Base-by-base conservation (phyloP, 2,329 filamentous ascomycete genomes). In the Stachybotrys elegans region DNA sequence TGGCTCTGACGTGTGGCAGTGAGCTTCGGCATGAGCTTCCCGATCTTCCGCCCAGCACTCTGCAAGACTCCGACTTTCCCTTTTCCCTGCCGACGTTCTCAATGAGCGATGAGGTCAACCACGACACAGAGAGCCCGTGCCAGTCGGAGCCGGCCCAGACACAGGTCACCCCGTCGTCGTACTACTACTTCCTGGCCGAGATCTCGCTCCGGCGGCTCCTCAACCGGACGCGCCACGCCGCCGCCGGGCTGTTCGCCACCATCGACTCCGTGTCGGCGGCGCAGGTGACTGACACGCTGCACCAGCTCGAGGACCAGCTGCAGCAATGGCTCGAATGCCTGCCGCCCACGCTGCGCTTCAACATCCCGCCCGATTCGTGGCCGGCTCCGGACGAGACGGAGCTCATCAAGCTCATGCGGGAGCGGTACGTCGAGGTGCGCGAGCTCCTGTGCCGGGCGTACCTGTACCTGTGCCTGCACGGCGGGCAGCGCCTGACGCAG, bases 291-390 rank as follows among this genome's bases (percentile, higher is more conserved):
- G 61, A 75, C 79, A 14, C 83, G 83, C 9, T 83, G 84, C 22
- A 77, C 79, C 14, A 82, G 59, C 72, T 89, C 31, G 84, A 89
- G 60, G 87, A 81, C 56, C 86, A 89, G 61, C 69, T 89, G 40
- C 82, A 81, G 13, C 84, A 88, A 56, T 90, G 85, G 86, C 88
- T 89, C 58, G 84, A 88, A 52, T 83, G 78, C 51, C 71, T 90
- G 40, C 86, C 86, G 7, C 62, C 76, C 31, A 75, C 84, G 5
- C 73, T 89, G 48, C 84, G 86, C 51, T 90, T 90, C 53, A 42
- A 46, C 17, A 32, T 50, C 6, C 48, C 48, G 8, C 48, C 48
- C 2, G 48, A 50, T 22, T 42, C 45, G 4, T 43, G 41, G 21
- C 48, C 48, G 9, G 27, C 46, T 2, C 40, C 40, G 7, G 45